These are phyloP conservation scores for Acanthamoeba healyi DNA, from an alignment of 208 protist species.

Conservation along the genomic window DNA sequence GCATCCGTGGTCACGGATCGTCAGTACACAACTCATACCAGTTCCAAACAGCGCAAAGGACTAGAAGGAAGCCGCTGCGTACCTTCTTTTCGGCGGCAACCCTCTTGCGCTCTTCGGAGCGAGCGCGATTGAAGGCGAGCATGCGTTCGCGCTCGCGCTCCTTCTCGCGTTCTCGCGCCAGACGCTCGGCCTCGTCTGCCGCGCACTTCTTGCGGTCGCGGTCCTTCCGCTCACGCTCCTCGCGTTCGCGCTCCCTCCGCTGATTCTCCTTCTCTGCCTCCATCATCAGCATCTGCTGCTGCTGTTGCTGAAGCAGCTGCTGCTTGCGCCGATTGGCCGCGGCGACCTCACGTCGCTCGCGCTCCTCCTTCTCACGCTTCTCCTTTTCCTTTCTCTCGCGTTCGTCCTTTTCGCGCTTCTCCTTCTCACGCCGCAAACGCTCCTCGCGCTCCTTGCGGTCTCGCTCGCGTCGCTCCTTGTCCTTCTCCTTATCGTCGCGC, in stretches of 20 bases:
- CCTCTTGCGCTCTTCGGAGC: not conserved
- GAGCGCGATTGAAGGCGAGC: not conserved
- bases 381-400: not conserved
- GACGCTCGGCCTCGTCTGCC: not conserved
- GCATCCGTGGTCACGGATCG: not conserved
- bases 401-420: not conserved
- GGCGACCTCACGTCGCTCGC: not conserved
- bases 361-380: not conserved
- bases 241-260: not conserved
- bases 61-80: no score
- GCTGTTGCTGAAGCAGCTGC: not conserved
- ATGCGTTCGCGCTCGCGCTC: not conserved
- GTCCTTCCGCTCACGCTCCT: not conserved
- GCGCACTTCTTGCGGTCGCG: not conserved
- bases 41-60: no score
- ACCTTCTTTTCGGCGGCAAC: not conserved
- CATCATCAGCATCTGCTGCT: not conserved
- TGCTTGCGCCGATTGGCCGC: not conserved
- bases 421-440: not conserved
- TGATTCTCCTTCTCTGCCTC: not conserved
- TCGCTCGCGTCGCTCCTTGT: not conserved
- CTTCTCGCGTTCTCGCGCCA: not conserved
- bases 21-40: no score
- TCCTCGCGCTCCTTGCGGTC: not conserved
- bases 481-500: not conserved